phyloP scores from a whole-genome alignment of 108 stramenopile species.

The Aurantiochytrium sp. region DNA sequence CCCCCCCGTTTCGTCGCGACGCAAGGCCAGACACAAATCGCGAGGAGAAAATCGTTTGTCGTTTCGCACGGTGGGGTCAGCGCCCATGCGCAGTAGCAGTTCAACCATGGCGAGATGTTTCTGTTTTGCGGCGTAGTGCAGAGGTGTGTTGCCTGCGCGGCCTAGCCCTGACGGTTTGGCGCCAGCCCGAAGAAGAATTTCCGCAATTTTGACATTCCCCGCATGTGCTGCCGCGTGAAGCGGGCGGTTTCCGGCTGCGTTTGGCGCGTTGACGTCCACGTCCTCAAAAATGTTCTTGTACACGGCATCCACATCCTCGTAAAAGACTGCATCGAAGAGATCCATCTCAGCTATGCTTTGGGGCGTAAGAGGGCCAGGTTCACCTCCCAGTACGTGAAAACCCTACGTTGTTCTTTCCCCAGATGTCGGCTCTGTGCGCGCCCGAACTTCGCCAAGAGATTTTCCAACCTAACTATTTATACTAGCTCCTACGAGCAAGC shows the following conservation, averaged over 20 bases:
- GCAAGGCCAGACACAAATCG: background rate
- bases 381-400: too few relatives aligned
- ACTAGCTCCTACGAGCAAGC: too few relatives aligned
- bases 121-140: background rate
- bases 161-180: background rate
- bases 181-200: background rate
- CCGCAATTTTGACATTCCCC: background rate
- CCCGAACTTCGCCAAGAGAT: too few relatives aligned
- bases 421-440: too few relatives aligned
- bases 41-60: background rate
- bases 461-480: too few relatives aligned
- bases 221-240: background rate
- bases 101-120: background rate
- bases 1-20: background rate
- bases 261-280: background rate
- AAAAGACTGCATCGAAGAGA: background rate
- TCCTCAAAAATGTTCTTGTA: background rate
- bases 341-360: background rate
- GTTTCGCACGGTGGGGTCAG: background rate
- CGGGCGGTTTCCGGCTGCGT: background rate
- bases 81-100: background rate
- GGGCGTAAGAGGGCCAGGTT: too few relatives aligned
- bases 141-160: conserved; percentile 6
- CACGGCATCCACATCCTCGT: background rate
- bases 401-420: too few relatives aligned